phyloP scores from a whole-genome alignment of 2,329 filamentous ascomycete species.

The Hymenoscyphus fructigenus region DNA sequence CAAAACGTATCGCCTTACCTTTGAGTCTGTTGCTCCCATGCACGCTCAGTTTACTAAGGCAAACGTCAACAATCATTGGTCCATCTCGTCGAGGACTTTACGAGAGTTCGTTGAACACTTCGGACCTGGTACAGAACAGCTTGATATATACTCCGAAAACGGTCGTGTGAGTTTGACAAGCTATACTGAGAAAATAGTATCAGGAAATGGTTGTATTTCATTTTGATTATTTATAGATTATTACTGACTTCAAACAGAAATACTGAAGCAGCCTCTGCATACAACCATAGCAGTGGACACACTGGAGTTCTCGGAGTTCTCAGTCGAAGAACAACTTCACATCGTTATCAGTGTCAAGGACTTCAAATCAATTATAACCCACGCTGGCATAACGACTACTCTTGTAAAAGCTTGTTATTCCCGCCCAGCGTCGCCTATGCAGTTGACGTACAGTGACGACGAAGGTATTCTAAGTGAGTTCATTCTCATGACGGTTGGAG shows the following conservation, averaged over 20 bases:
- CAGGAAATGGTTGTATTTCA: slow-evolving; percentile 55
- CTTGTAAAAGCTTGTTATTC: slow-evolving; percentile 69
- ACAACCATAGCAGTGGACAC: slow-evolving; percentile 76
- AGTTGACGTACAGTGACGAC: slow-evolving; percentile 66
- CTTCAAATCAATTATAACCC: slow-evolving; percentile 75
- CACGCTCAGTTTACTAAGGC: slow-evolving; percentile 72
- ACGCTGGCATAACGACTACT: slow-evolving; percentile 69
- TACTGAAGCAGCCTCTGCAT: slow-evolving; percentile 76
- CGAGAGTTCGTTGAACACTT: slow-evolving; percentile 79
- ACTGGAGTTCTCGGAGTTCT: slow-evolving; percentile 73
- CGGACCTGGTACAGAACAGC: slow-evolving; percentile 74
- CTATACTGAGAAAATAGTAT: slow-evolving; percentile 76
- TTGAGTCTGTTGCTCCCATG: slow-evolving; percentile 71
- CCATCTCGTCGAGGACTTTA: slow-evolving; percentile 67
- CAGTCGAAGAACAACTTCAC: slow-evolving; percentile 72
- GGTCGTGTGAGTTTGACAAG: slow-evolving; percentile 73
- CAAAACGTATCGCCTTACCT: slow-evolving; percentile 74
- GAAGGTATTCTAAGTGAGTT: slow-evolving; percentile 73
- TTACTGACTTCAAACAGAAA: slow-evolving; percentile 48
- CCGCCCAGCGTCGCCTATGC: slow-evolving; percentile 67
- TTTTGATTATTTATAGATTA: not conserved
- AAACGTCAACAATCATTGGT: slow-evolving; percentile 68
- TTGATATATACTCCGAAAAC: slow-evolving; percentile 74
- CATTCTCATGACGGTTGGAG: slow-evolving; percentile 78
- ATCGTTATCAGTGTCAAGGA: slow-evolving; percentile 82